Conservation (phyloP, 2,329 filamentous ascomycete species). For the Penicillium capsulatum region DNA sequence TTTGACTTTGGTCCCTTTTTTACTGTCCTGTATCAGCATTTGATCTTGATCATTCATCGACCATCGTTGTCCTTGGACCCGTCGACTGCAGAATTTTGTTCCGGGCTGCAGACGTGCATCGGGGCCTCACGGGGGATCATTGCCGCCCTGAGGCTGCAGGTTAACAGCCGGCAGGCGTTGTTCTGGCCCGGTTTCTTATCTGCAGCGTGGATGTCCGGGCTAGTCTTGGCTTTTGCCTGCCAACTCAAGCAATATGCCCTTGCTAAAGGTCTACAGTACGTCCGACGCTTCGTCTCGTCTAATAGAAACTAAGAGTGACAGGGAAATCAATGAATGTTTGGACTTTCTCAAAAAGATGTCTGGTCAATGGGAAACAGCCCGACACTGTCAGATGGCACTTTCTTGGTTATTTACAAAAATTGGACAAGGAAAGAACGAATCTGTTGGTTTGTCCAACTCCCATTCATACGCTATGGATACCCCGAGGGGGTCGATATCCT, state of each 20-base stretch:
- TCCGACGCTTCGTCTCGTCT: no score
- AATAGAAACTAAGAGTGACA: no score
- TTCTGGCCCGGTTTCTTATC: constrained; percentile 41
- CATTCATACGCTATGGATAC: constrained; percentile 13
- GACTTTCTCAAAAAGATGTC: constrained; percentile 35
- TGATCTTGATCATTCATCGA: constrained; percentile 39
- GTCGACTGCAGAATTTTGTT: constrained; percentile 38
- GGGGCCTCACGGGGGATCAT: constrained; percentile 38
- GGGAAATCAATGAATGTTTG: constrained; percentile 36
- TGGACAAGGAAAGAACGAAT: no score
- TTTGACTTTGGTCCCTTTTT: constrained; percentile 39
- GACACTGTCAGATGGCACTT: constrained; percentile 38
- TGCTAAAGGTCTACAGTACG: constrained; percentile 32
- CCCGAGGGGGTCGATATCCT: no score
- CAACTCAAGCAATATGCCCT: constrained; percentile 39
- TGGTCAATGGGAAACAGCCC: constrained; percentile 39
- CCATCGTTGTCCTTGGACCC: constrained; percentile 39
- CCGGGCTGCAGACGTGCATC: constrained; percentile 41
- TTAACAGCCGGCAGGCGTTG: constrained; percentile 31
- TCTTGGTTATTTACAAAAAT: constrained; percentile 34
- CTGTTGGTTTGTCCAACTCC: no score
- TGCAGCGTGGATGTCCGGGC: constrained; percentile 41
- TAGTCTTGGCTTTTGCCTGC: constrained; percentile 42
- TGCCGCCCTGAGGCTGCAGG: constrained; percentile 33
- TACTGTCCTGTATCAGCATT: constrained; percentile 41